Conservation (phyloP, 768 basidiomycete genomes). For the Naganishia antarctica region DNA sequence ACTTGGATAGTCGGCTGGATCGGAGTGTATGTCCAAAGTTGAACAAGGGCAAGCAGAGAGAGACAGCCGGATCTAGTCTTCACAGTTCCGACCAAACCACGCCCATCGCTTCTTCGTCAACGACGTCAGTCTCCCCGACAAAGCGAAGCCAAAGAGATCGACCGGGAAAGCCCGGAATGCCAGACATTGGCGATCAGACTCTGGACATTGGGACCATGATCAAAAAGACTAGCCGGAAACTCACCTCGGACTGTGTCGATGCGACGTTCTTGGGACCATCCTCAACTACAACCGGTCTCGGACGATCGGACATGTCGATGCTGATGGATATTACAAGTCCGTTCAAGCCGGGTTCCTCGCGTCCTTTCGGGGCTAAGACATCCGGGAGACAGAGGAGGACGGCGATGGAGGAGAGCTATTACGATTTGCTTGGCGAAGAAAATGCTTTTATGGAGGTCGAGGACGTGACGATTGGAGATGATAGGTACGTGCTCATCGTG, state of each 20-base stretch:
- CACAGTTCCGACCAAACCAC: no score
- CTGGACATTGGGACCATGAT: constrained; percentile 4
- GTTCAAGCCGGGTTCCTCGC: constrained; percentile 17
- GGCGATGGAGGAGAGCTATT: constrained; percentile 14
- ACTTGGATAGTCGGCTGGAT: constrained; percentile 10
- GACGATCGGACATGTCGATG: constrained; percentile 1
- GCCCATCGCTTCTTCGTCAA: neutral
- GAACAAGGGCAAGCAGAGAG: neutral
- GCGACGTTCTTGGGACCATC: neutral
- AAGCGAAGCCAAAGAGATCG: neutral
- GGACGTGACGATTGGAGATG: constrained; percentile 10
- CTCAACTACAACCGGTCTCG: no score
- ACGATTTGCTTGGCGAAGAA: constrained; percentile 9
- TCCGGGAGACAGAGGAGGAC: no score
- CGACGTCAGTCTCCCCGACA: neutral
- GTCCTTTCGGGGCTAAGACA: no score
- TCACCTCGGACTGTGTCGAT: constrained; percentile 1
- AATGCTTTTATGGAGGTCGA: constrained; percentile 14
- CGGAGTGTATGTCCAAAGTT: neutral
- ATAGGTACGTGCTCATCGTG: neutral
- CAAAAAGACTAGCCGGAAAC: constrained; percentile 9
- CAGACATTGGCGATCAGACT: constrained; percentile 14
- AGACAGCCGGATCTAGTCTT: no score
- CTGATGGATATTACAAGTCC: constrained; percentile 1
- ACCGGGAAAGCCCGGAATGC: no score